Evolutionary conservation across 2,329 filamentous ascomycete genomes (phyloP).

Genomic region (Fusarium sp.): DNA sequence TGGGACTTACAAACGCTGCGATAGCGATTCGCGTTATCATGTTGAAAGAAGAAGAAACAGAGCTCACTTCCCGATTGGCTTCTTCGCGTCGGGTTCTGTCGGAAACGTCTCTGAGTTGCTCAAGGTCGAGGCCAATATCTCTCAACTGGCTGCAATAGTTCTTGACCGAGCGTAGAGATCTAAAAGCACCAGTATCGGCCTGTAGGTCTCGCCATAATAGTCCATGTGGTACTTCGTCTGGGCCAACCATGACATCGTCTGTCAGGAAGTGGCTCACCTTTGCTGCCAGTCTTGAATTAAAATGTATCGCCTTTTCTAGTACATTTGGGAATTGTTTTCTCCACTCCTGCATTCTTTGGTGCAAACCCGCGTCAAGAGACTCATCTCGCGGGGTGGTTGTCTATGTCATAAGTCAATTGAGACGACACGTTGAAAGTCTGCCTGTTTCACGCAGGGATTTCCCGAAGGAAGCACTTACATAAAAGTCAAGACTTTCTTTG

Average conservation of each 20-base stretch:
- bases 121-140: not conserved
- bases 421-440: not conserved
- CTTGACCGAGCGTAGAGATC: not conserved
- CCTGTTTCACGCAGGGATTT: not conserved
- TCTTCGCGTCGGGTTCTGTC: not conserved
- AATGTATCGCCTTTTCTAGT: not conserved
- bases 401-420: not conserved
- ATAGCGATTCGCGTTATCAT: not conserved
- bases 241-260: not conserved
- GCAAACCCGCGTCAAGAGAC: not conserved
- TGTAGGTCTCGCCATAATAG: conserved; percentile 10
- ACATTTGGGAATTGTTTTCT: not conserved
- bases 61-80: not conserved
- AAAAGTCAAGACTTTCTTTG: not conserved
- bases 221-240: conserved; percentile 10
- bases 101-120: not conserved
- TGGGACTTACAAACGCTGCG: not conserved
- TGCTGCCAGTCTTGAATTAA: not conserved
- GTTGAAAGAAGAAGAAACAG: fast-evolving
- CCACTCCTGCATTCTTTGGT: not conserved
- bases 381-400: not conserved
- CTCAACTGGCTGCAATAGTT: not conserved
- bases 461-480: conserved; percentile 13
- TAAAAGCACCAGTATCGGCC: not conserved
- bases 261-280: not conserved